Base-by-base conservation (phyloP, 164 flowering plant genomes). In the Litsea cubeba region DNA sequence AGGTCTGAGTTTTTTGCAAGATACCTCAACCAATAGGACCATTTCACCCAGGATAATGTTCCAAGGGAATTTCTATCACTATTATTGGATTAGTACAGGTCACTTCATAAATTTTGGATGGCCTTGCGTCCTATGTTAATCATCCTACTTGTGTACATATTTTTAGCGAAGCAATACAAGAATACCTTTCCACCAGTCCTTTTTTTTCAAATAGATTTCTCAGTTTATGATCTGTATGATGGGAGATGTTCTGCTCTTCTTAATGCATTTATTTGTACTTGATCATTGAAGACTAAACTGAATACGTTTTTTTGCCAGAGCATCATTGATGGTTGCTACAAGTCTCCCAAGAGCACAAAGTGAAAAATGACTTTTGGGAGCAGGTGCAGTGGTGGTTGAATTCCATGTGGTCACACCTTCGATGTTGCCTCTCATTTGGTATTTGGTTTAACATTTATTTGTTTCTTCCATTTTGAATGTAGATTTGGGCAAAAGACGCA, bases 271-370 rank as follows among this genome's bases (percentile, higher is more conserved):
- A 8, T 74, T 5, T 20, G 23, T 14, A 14, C 25, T 25, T 57
- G 60, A 15, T 28, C 66, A 2, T 11, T 23, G 58, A n/a, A 40
- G 18, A 7, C 46, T 75, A 6, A n/a, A 65, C 60, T 23, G 17
- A 54, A 30, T 12, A 17, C 12, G 46, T 76, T 76, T 4, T 66
- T 20, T 67, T 70, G 70, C n/a, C 90, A 94, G 98, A 73, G 62
- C 46, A 77, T 80, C 67, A 89, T 91, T 49, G 93, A 89, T 77
- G 71, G 76, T 68, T 84, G 91, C 90, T 94, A 94, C 91, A 89
- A 87, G 80, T 77, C 79, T 62, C 79, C 78, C 2, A 86, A 79
- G 68, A 77, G 73, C 70, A 26, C 22, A 23, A 57, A 5, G 15
- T 50, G 57, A 50, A 50, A n/a, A n/a, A n/a, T 50, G 57, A 50